Evolutionary conservation across 2,329 filamentous ascomycete species (phyloP).

Genomic region (Ascochyta fabae): DNA sequence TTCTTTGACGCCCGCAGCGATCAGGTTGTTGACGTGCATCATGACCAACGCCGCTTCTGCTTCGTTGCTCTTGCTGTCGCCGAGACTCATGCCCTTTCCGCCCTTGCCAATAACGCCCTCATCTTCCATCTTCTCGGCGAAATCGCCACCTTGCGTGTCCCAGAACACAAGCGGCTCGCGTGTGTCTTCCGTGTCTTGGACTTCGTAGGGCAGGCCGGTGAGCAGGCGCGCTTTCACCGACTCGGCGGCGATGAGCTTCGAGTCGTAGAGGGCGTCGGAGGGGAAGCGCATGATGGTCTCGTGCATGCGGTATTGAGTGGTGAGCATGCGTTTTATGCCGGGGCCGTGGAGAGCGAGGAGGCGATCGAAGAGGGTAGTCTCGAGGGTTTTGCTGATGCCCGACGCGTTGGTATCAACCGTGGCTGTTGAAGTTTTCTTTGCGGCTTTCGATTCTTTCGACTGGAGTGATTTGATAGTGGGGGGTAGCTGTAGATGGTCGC

Average conservation of each 20-base stretch:
- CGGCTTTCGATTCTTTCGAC: slow-evolving; percentile 46
- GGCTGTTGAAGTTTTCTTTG: slow-evolving; percentile 43
- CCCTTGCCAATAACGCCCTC: slow-evolving; percentile 62
- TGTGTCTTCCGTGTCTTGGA: slow-evolving; percentile 84
- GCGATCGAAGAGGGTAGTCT: slow-evolving; percentile 92
- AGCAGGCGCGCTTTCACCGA: slow-evolving; percentile 77
- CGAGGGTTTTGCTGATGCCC: slow-evolving; percentile 64
- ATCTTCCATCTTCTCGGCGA: slow-evolving; percentile 81
- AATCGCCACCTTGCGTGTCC: slow-evolving; percentile 95
- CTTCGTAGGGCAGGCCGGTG: slow-evolving; percentile 76
- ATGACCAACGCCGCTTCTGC: slow-evolving; percentile 84
- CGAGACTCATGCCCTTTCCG: slow-evolving; percentile 60
- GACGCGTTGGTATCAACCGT: slow-evolving; percentile 45
- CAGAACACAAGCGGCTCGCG: slow-evolving; percentile 88
- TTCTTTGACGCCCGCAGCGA: slow-evolving; percentile 78
- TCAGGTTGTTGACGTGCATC: slow-evolving; percentile 75
- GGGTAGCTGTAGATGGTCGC: slow-evolving; percentile 91
- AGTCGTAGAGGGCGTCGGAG: slow-evolving; percentile 85
- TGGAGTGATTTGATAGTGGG: slow-evolving; percentile 87
- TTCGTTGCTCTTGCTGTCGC: slow-evolving; percentile 88
- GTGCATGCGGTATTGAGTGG: slow-evolving; percentile 98
- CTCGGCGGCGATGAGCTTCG: slow-evolving; percentile 80
- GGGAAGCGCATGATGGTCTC: slow-evolving; percentile 95
- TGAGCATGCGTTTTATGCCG: slow-evolving; percentile 90
- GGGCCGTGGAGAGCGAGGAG: slow-evolving; percentile 81